These are phyloP conservation scores for Apiospora pterosperma DNA, from an alignment of 2,329 filamentous ascomycete genomes.

Conservation along the genomic window DNA sequence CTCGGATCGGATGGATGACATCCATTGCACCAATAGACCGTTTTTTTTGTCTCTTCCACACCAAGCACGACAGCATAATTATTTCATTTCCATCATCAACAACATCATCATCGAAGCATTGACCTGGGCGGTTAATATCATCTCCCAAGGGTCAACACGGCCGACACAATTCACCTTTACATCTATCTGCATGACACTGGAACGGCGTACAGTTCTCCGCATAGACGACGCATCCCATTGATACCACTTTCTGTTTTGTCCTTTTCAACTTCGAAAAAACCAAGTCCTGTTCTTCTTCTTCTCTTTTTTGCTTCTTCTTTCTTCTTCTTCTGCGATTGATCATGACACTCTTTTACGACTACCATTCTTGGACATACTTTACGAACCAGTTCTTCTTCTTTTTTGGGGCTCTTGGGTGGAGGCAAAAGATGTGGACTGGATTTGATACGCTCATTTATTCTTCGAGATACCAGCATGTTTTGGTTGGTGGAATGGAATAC, in stretches of 20 bases:
- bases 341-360: slow-evolving; percentile 20
- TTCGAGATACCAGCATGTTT: neutral
- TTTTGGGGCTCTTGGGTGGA: slow-evolving; percentile 5
- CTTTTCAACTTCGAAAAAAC: neutral
- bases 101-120: neutral
- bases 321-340: slow-evolving; percentile 1
- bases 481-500: neutral
- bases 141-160: neutral
- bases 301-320: too few species aligned
- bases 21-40: neutral
- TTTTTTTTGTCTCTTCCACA: too few species aligned
- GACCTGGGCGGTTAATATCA: neutral
- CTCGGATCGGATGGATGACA: neutral
- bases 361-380: slow-evolving; percentile 30
- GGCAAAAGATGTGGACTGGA: slow-evolving; percentile 3
- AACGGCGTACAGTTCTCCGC: slow-evolving; percentile 14
- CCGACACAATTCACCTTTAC: slow-evolving; percentile 1
- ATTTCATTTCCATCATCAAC: neutral
- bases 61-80: slow-evolving; percentile 1
- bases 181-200: slow-evolving; percentile 11
- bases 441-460: slow-evolving; percentile 4
- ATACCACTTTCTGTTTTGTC: slow-evolving; percentile 21
- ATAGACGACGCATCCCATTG: slow-evolving; percentile 18
- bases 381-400: slow-evolving; percentile 10
- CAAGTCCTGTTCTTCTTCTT: slow-evolving; percentile 10